Base-by-base conservation (phyloP, 2,329 filamentous ascomycete species). In the Aspergillus amoenus region DNA sequence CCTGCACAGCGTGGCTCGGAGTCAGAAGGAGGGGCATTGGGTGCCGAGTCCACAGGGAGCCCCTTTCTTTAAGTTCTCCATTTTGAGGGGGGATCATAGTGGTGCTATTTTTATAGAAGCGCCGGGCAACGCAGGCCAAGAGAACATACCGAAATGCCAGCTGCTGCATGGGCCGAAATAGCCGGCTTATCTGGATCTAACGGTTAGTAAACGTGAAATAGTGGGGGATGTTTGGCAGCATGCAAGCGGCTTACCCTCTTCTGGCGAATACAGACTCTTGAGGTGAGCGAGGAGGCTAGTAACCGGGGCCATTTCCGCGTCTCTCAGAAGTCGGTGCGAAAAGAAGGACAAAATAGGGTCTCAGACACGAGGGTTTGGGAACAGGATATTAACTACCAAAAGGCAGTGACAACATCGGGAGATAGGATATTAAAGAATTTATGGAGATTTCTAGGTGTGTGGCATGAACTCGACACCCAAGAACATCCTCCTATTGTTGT, bases 91-190 rank as follows among this genome's bases (percentile, higher is more conserved):
- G 41, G 18, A 17, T 32, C 39, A 52, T 27, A 32, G 45, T 46
- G 22, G 48, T 51, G 46, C 58, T 59, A 57, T 57, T 59, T 61
- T 62, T 59, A 50, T 62, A 46, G 52, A 55, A 55, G 43, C 51
- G 54, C 56, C 55, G 43, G 45, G 50, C 8, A 40, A 39, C 55
- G 54, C 59, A 55, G 61, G 55, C 52, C 52, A 55, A 39, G 41
- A 45, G 52, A 50, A 64, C 73, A 57, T 72, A 78, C 75, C 60
- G 75, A 78, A 42, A 76, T 66, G 37, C 73, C 52, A 54, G 70
- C 68, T 52, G 76, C 72, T 22, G 70, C 69, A 24, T 68, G 61
- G 52, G 67, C 63, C 55, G 73, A 74, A 55, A 77, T 68, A 55
- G 70, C 67, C 24, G 74, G 73, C 52, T 74, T 66, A 61, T 72